Percentiles rank a stretch among this genome's conserved stretches.
Evolutionary conservation across 331 rosid species (phyloP).

Genomic region (Stylosanthes scabra): DNA sequence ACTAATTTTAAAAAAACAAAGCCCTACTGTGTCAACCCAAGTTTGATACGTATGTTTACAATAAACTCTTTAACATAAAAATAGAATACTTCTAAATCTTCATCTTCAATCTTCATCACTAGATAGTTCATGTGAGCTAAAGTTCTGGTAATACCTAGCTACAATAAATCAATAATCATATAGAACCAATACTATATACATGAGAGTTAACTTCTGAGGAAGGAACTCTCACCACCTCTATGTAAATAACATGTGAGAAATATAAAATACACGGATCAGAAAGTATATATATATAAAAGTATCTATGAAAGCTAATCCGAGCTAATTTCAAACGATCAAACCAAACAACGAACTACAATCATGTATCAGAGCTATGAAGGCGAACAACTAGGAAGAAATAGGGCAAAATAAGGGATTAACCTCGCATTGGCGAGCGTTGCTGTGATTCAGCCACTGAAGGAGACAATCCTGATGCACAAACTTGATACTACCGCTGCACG

Average conservation of each 20-base stretch:
- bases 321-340: constrained; percentile 15
- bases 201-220: neutral
- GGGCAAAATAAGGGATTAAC: constrained; percentile 44
- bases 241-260: neutral
- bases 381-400: constrained; percentile 9
- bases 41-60: neutral
- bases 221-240: constrained; percentile 1
- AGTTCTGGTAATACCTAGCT: constrained; percentile 5
- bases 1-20: constrained; percentile 15
- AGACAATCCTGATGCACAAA: constrained; percentile 98
- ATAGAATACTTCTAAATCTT: neutral
- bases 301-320: neutral
- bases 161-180: constrained; percentile 17
- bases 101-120: constrained; percentile 30
- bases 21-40: neutral
- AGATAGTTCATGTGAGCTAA: constrained; percentile 17
- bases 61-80: constrained; percentile 27
- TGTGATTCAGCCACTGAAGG: constrained; percentile 99
- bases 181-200: neutral
- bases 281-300: neutral
- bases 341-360: constrained; percentile 6
- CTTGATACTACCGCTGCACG: constrained; percentile 98
- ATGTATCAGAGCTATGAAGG: neutral
- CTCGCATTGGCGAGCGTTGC: constrained; percentile 99
- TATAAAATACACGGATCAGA: neutral